phyloP scores from a whole-genome alignment of 2,329 filamentous ascomycete species.

The Colletotrichum sublineola region DNA sequence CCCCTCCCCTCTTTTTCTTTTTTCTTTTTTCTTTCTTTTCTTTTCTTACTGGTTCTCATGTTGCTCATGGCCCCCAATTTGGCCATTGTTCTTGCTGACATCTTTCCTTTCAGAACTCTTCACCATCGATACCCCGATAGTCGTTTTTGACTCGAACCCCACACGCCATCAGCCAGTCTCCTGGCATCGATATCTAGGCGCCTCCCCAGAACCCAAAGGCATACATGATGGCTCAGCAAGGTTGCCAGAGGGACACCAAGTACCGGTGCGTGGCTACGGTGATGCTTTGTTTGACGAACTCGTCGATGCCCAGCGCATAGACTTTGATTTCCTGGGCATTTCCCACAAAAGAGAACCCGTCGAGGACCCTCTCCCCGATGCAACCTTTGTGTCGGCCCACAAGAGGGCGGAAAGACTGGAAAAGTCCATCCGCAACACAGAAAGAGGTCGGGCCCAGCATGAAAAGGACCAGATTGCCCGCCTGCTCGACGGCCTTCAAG shows the following conservation, averaged over 20 bases:
- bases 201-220: neutral
- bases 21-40: neutral
- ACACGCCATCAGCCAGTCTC: slow-evolving; percentile 39
- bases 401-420: slow-evolving; percentile 72
- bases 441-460: slow-evolving; percentile 75
- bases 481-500: slow-evolving; percentile 84
- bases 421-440: slow-evolving; percentile 72
- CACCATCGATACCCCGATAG: slow-evolving; percentile 78
- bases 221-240: slow-evolving; percentile 11
- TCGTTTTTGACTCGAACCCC: slow-evolving; percentile 71
- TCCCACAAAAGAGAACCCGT: slow-evolving; percentile 59
- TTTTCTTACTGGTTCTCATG: neutral
- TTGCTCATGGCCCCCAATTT: neutral
- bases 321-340: slow-evolving; percentile 66
- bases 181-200: slow-evolving; percentile 29
- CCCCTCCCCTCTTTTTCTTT: neutral
- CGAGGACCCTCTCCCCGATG: slow-evolving; percentile 69
- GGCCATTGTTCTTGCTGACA: slow-evolving; percentile 22
- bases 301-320: slow-evolving; percentile 67
- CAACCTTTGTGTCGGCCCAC: slow-evolving; percentile 67
- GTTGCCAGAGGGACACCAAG: slow-evolving; percentile 44
- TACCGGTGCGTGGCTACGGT: slow-evolving; percentile 65
- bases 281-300: slow-evolving; percentile 70
- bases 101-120: slow-evolving; percentile 72
- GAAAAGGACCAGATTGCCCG: slow-evolving; percentile 75